phyloP scores from a whole-genome alignment of 345 rosid genomes.

The Eucalyptus tenuipes region DNA sequence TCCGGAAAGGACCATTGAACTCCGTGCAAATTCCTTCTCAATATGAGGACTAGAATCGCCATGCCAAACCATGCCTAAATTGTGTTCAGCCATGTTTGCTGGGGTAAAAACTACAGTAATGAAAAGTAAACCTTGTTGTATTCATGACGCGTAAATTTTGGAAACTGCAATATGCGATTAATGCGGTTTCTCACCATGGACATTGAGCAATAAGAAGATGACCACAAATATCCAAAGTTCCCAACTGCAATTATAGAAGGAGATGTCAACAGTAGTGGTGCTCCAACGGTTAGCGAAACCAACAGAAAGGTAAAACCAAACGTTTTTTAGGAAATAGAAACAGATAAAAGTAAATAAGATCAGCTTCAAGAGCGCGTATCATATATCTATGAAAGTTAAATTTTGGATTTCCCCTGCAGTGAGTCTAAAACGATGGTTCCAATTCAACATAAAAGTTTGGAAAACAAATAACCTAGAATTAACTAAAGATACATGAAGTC shows the following conservation, averaged over 20 bases:
- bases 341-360: slow-evolving; percentile 23
- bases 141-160: background rate
- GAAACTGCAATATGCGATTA: background rate
- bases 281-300: background rate
- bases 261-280: background rate
- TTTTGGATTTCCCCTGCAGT: slow-evolving; percentile 58
- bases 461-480: background rate
- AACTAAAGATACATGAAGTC: background rate
- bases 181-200: slow-evolving; percentile 27
- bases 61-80: background rate
- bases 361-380: slow-evolving; percentile 83
- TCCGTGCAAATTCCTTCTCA: background rate
- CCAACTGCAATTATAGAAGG: slow-evolving; percentile 46
- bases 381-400: slow-evolving; percentile 79
- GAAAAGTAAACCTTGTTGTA: background rate
- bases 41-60: background rate
- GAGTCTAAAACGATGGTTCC: slow-evolving; percentile 34
- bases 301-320: background rate
- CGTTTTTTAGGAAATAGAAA: background rate
- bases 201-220: slow-evolving; percentile 64
- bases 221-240: slow-evolving; percentile 84
- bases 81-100: background rate
- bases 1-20: background rate
- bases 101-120: background rate
- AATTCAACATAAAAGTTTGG: background rate